phyloP scores from a whole-genome alignment of 2,329 filamentous ascomycete genomes.

The Phaeomoniella chlamydospora region DNA sequence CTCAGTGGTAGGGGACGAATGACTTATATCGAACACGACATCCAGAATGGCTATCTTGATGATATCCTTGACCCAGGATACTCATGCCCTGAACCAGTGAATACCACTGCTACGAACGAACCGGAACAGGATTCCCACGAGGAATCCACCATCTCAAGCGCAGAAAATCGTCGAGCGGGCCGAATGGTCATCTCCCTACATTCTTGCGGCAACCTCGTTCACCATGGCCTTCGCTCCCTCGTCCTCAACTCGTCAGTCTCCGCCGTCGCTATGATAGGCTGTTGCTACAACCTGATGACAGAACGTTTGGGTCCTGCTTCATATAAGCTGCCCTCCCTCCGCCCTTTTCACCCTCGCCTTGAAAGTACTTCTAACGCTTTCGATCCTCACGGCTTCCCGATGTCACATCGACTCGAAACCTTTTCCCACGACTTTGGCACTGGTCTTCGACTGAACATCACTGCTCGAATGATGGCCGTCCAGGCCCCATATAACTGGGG shows the following conservation, averaged over 20 bases:
- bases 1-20: constrained; percentile 15
- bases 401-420: constrained; percentile 57
- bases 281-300: constrained; percentile 94
- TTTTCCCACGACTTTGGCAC: constrained; percentile 31
- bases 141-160: neutral
- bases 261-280: constrained; percentile 91
- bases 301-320: constrained; percentile 77
- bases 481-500: constrained; percentile 94
- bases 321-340: constrained; percentile 67
- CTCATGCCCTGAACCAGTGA: constrained; percentile 16
- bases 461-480: constrained; percentile 93
- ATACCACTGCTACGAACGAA: constrained; percentile 1
- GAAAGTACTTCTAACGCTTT: constrained; percentile 53
- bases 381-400: constrained; percentile 86
- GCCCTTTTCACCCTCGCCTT: constrained; percentile 59
- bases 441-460: constrained; percentile 82
- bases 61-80: constrained; percentile 4
- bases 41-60: constrained; percentile 26
- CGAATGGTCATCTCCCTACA: constrained; percentile 85
- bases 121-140: neutral
- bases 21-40: constrained; percentile 29
- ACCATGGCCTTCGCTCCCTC: constrained; percentile 80
- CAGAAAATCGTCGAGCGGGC: constrained; percentile 4
- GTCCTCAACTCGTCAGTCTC: constrained; percentile 69
- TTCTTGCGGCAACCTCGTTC: constrained; percentile 93